These are phyloP conservation scores for Penicillium crystallinum DNA, from an alignment of 495 filamentous ascomycete species.

Conservation along the genomic window DNA sequence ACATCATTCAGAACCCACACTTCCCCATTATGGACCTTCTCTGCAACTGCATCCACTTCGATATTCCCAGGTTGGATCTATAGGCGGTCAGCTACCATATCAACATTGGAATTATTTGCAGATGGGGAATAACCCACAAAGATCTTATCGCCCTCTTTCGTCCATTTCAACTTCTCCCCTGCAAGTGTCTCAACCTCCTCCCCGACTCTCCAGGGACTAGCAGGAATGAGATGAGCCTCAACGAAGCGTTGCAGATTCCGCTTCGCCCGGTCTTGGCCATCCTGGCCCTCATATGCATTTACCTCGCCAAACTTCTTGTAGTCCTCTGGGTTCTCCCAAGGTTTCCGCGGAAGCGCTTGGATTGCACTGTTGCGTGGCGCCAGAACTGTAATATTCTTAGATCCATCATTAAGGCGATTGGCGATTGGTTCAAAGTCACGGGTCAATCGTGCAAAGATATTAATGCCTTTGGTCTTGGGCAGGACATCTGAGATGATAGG, in stretches of 20 bases:
- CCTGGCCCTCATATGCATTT: constrained; percentile 71
- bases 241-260: constrained; percentile 79
- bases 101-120: not conserved
- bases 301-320: constrained; percentile 63
- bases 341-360: constrained; percentile 75
- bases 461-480: constrained; percentile 72
- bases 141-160: constrained; percentile 66
- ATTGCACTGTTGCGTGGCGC: constrained; percentile 82
- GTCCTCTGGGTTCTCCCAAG: constrained; percentile 87
- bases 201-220: constrained; percentile 73
- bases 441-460: constrained; percentile 82
- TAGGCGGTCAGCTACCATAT: constrained; percentile 6
- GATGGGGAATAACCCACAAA: constrained; percentile 46
- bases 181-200: constrained; percentile 66
- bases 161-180: constrained; percentile 77
- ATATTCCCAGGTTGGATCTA: constrained; percentile 78
- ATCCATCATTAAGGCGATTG: constrained; percentile 61
- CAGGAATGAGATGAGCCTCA: constrained; percentile 75
- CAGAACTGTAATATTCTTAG: constrained; percentile 79
- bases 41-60: constrained; percentile 64
- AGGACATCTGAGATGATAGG: constrained; percentile 81
- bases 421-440: constrained; percentile 71
- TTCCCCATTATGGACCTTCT: constrained; percentile 78
- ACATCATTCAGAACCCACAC: constrained; percentile 70
- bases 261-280: constrained; percentile 74